phyloP scores from a whole-genome alignment of 352 stramenopile species.

The Globisporangium perplexum region DNA sequence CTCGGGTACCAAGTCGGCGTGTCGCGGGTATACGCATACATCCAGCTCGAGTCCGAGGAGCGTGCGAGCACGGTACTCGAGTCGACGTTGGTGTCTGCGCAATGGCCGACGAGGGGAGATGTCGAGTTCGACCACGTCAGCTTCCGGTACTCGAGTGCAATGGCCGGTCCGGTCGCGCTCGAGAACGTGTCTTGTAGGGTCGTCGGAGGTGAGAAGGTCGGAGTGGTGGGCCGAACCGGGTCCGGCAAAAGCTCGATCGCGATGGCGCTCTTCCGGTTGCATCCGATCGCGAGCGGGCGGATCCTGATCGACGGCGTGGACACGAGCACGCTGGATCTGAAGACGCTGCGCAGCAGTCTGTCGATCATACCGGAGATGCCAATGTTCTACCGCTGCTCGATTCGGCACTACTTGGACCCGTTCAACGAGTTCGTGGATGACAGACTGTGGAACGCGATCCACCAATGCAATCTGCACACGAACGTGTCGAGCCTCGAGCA shows the following conservation, averaged over 20 bases:
- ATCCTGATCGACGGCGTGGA: constrained; percentile 89
- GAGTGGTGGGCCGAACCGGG: constrained; percentile 46
- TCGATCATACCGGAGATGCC: constrained; percentile 85
- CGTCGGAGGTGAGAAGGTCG: constrained; percentile 37
- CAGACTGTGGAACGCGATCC: constrained; percentile 27
- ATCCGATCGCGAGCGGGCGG: constrained; percentile 34
- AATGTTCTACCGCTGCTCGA: constrained; percentile 88
- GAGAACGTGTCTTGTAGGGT: constrained; percentile 36
- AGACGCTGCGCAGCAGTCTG: constrained; percentile 29
- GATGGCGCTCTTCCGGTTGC: constrained; percentile 53
- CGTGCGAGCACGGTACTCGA: constrained; percentile 15
- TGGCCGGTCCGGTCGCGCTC: constrained; percentile 21
- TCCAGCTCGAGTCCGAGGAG: constrained; percentile 15
- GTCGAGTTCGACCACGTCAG: constrained; percentile 33
- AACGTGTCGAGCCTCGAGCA: constrained; percentile 30
- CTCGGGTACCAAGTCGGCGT: constrained; percentile 24
- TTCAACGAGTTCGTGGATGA: constrained; percentile 72
- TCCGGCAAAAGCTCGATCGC: constrained; percentile 54
- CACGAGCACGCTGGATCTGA: constrained; percentile 33
- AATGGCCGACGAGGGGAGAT: constrained; percentile 23
- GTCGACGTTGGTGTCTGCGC: constrained; percentile 7
- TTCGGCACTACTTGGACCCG: constrained; percentile 91
- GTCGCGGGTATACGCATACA: constrained; percentile 26
- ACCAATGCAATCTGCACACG: constrained; percentile 26
- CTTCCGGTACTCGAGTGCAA: constrained; percentile 20